A percentile compares a stretch with the other conserved stretches of the same genome.
Conservation (phyloP, 176 grass and related monocot genomes). For the Eragrostis nindensis region DNA sequence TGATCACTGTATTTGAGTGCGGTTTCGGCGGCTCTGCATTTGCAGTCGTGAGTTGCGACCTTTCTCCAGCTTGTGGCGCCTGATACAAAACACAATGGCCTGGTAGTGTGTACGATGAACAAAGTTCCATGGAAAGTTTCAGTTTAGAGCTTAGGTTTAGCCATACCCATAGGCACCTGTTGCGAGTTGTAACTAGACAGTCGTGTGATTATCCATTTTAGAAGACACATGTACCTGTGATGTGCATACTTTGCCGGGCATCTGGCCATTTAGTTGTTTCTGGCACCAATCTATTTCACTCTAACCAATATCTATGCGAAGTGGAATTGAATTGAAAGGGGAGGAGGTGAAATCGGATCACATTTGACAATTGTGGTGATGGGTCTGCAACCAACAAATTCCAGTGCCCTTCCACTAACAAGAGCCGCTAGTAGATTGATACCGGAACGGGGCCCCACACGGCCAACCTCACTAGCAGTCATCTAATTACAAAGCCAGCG, state of each 20-base stretch:
- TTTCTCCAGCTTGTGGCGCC: neutral
- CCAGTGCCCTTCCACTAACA: slow-evolving; percentile 18
- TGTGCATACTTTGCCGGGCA: no score
- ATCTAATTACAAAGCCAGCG: slow-evolving; percentile 41
- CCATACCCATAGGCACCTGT: neutral
- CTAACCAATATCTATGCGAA: neutral
- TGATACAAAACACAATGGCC: neutral
- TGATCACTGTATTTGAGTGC: no score
- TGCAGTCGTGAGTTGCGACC: neutral
- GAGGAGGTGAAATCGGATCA: neutral
- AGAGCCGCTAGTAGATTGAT: neutral
- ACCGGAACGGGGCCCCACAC: slow-evolving; percentile 34
- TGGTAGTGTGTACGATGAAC: neutral
- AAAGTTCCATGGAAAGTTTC: neutral
- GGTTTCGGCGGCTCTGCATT: neutral
- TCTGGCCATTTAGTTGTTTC: neutral
- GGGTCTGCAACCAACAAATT: neutral
- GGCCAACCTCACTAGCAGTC: slow-evolving; percentile 41
- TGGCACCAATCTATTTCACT: neutral
- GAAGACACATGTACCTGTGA: neutral
- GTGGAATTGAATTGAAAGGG: neutral
- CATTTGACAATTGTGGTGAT: neutral
- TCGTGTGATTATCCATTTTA: neutral
- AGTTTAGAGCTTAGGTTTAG: neutral
- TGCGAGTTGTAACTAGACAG: neutral